Evolutionary conservation across 164 flowering plant genomes (phyloP).

Genomic region (Aristolochia californica): DNA sequence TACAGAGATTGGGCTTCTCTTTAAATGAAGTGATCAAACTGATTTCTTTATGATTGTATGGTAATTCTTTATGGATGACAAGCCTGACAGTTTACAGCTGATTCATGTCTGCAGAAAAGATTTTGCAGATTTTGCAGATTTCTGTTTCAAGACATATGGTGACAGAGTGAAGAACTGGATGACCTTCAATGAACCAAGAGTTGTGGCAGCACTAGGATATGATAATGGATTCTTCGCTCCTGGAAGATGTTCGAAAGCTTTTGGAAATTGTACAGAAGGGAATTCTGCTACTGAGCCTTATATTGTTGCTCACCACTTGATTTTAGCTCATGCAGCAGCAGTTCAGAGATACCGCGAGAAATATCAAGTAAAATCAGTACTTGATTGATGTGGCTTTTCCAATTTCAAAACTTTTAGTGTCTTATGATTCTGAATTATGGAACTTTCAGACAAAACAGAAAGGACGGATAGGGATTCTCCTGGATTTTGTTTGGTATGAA

Average conservation of each 20-base stretch:
- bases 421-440: neutral
- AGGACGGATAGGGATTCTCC: constrained; percentile 14
- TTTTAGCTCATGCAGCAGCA: constrained; percentile 16
- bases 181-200: constrained; percentile 20
- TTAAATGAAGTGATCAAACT: too few relatives aligned
- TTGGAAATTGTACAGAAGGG: constrained; percentile 15
- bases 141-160: constrained; percentile 14
- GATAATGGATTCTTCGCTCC: constrained; percentile 15
- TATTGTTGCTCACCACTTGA: constrained; percentile 15
- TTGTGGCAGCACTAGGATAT: constrained; percentile 14
- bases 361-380: constrained; percentile 11
- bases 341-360: constrained; percentile 13
- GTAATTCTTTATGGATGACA: too few relatives aligned
- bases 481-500: constrained; percentile 20
- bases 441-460: constrained; percentile 9
- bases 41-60: too few relatives aligned
- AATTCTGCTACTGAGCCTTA: constrained; percentile 16
- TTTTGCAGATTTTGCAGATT: constrained; percentile 36
- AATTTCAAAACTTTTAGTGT: neutral
- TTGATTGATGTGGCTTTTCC: neutral
- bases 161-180: constrained; percentile 19
- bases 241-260: constrained; percentile 12
- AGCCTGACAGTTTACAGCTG: too few relatives aligned
- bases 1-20: too few relatives aligned
- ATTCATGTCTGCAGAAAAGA: constrained; percentile 34